Base-by-base conservation (phyloP, 306 rosid genomes). In the Castanea mollissima region DNA sequence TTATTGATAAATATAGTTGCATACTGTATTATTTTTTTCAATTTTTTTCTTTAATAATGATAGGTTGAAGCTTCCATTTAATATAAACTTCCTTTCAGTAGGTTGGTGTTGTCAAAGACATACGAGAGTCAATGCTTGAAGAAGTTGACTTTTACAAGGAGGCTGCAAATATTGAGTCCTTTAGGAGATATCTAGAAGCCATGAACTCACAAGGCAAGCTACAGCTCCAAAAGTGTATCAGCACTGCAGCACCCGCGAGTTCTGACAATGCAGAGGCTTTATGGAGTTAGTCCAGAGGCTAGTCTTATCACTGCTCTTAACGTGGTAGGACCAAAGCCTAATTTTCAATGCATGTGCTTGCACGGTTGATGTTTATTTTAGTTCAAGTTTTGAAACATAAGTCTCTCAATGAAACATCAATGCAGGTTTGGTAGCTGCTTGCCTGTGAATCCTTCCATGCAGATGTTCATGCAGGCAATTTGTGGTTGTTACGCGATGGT, bases 341-440 rank as follows among this genome's bases (percentile, higher is more conserved):
- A 34, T 76, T 74, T 76, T 14, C 62, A 60, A 23, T 23, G 71
- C 54, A 27, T 8, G 9, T 75, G 51, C 56, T 34, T 31, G 65
- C 19, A 55, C 56, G 15, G 80, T 79, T 69, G 32, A 56, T 76
- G 55, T 73, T 82, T 46, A 13, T 65, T 10, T 32, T 32, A 31
- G 56, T 76, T 46, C 52, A 69, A 5, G 55, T 14, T 69, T 73
- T 34, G 16, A 76, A 82, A 73, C 23, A 29, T 73, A 5, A 67
- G 35, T 75, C 72, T 21, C 77, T 64, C 60, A 79, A 71, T 76
- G 59, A 80, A 67, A 76, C 77, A 25, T 71, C 82, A 81, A 51
- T 86, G 78, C 88, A 92, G 99, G 99, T 95, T 92, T 88, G 99
- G 99, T 78, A 95, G 99, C 90, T 95, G 89, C 98, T 95, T 77